Percentiles rank a stretch among this genome's conserved stretches.
Conservation (phyloP, 2,329 filamentous ascomycete genomes). For the Penicillium sp. region DNA sequence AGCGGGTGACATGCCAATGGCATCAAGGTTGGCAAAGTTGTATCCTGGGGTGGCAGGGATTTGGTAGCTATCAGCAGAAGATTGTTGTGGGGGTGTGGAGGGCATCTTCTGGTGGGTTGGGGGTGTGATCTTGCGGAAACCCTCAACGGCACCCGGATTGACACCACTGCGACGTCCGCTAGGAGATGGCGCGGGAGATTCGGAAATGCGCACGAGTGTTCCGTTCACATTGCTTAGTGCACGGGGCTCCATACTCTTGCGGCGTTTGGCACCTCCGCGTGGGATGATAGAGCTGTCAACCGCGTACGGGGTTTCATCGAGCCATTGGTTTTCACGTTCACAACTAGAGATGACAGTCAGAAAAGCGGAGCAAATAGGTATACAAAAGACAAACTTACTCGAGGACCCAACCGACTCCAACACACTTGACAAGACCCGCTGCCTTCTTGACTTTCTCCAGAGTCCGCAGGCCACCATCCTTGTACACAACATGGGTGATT, state of each 20-base stretch:
- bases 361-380: not conserved
- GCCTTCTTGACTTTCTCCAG: conserved; percentile 75
- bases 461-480: conserved; percentile 77
- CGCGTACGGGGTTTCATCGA: conserved; percentile 68
- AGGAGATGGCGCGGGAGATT: conserved; percentile 27
- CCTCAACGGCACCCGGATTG: conserved; percentile 31
- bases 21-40: conserved; percentile 38
- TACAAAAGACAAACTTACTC: conserved; percentile 60
- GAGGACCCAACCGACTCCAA: conserved; percentile 83
- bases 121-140: conserved; percentile 36
- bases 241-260: conserved; percentile 79
- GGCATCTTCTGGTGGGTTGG: conserved; percentile 20
- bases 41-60: conserved; percentile 36
- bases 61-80: conserved; percentile 17
- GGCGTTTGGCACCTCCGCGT: conserved; percentile 67
- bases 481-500: conserved; percentile 87
- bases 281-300: conserved; percentile 67
- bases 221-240: conserved; percentile 68
- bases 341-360: conserved; percentile 52
- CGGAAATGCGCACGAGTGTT: conserved; percentile 49
- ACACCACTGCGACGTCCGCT: conserved; percentile 31
- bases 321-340: conserved; percentile 72
- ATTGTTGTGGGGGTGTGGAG: conserved; percentile 19
- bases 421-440: conserved; percentile 74
- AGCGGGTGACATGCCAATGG: conserved; percentile 43